Base-by-base conservation (phyloP, 108 stramenopile species). In the Mayamaea pseudoterrestris region DNA sequence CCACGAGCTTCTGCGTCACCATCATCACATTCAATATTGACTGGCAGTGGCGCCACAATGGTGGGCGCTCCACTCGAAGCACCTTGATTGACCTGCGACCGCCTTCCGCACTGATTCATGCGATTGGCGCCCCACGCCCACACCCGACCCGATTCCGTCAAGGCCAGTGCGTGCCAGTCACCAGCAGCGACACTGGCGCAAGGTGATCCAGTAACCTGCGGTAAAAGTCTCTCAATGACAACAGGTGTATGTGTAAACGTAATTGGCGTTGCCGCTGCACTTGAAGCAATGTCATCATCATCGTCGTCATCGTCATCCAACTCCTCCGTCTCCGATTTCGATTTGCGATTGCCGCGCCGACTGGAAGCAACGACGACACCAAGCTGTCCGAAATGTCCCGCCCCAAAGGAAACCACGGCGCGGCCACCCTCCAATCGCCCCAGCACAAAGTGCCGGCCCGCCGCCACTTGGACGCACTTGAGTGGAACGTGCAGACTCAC, bases 381-480 rank as follows among this genome's bases (percentile, higher is more conserved):
- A 36, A 90, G 41, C 55, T 90, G 88, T 22, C 88, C 88, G 72
- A 90, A 90, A 55, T 90, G 83, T 26, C 88, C 88, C 8, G 83
- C 80, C 3, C 88, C 88, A 83, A 83, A 90, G 41, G 69, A 65
- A 35, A 74, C 51, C 12, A 85, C 78, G 3, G 78, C 74, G 5
- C 71, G 50, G 8, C 77, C 80, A 14, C 74, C 74, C 44, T 71
- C 73, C 53, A 71, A 53, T 28, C 54, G 30, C 2, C 53, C 75
- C 44, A 77, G 30, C 20, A 58, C 60, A 59, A 70, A 70, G 35
- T 70, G 69, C 35, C 75, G 47, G 3, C 75, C 75, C 9, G 61
- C 60, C 5, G 75, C 65, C 48, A 77, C 39, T 52, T 77, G 44
- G 16, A 67, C 63, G 21, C 66, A 70, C 16, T 66, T 58, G 24